Base-by-base conservation (phyloP, 257 asterid genomes). In the Anisodus acutangulus region DNA sequence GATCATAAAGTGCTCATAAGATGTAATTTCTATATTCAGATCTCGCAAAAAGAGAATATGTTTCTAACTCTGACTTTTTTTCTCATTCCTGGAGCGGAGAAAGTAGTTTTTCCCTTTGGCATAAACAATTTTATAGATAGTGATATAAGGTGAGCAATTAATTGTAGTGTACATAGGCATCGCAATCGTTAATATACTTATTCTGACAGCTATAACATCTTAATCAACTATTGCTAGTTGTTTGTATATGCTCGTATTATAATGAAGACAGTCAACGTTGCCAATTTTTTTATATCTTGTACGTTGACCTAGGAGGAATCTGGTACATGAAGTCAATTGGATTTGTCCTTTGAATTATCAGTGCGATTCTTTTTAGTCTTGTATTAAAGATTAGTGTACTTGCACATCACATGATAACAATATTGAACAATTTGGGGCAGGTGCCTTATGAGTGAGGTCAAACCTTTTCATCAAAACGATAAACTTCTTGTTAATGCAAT, bases 281-380 rank as follows among this genome's bases (percentile, higher is more conserved):
- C n/a, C 76, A 68, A 49, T 16, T 19, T 49, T 74, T 47, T 74
- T 49, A 4, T 22, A 7, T 49, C 59, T 0, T 49, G 13, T 51
- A 49, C 6, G 41, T 74, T 74, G 81, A 51, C 62, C 63, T 51
- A 26, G 45, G 62, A 12, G 81, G 81, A 49, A 74, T 74, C 45
- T 49, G 9, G 62, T 74, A 74, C 62, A 7, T 26, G 62, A 74
- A 74, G 81, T 74, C 63, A 12, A 22, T 51, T 49, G 81, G 81
- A 74, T 74, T 49, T 74, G 58, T 74, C 81, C 11, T 47, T 13
- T 19, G 41, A 6, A 72, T 10, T 1, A 22, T 74, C 3, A 19
- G 9, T 12, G 45, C 41, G 3, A 74, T 1, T 74, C 12, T 26
- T 49, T 22, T 74, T 22, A 19, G 10, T n/a, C 37, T 19, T n/a